Evolutionary conservation across 2,329 filamentous ascomycete genomes (phyloP).

Genomic region (Escovopsis sp.): DNA sequence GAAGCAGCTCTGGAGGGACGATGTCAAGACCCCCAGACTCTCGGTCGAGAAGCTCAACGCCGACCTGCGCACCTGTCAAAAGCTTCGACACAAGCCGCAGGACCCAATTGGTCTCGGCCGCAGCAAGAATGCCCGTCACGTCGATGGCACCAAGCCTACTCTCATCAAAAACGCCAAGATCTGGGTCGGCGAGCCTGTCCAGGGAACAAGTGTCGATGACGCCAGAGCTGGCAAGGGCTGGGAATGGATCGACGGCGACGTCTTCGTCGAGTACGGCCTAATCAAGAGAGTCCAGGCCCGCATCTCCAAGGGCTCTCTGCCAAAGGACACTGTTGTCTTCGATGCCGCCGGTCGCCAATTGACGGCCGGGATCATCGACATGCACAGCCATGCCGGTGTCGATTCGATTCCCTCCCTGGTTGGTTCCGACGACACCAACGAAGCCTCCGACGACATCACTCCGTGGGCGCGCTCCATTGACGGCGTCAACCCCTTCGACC

Average conservation of each 20-base stretch:
- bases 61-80: conserved; percentile 40
- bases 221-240: conserved; percentile 44
- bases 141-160: conserved; percentile 42
- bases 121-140: conserved; percentile 44
- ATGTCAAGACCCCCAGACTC: conserved; percentile 21
- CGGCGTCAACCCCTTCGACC: conserved; percentile 46
- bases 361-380: conserved; percentile 55
- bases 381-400: conserved; percentile 54
- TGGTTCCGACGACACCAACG: conserved; percentile 47
- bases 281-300: conserved; percentile 36
- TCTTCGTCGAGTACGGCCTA: conserved; percentile 45
- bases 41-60: conserved; percentile 37
- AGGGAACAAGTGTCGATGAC: conserved; percentile 35
- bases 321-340: conserved; percentile 34
- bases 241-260: conserved; percentile 44
- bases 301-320: conserved; percentile 28
- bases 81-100: conserved; percentile 37
- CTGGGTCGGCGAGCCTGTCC: conserved; percentile 47
- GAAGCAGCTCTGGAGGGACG: conserved; percentile 22
- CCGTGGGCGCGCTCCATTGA: conserved; percentile 55
- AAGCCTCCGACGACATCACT: conserved; percentile 48
- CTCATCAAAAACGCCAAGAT: conserved; percentile 53
- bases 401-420: conserved; percentile 38
- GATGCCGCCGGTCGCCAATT: conserved; percentile 46
- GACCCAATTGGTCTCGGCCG: conserved; percentile 43